Evolutionary conservation across 2,329 filamentous ascomycete genomes (phyloP).

Genomic region (Fusarium sp.): DNA sequence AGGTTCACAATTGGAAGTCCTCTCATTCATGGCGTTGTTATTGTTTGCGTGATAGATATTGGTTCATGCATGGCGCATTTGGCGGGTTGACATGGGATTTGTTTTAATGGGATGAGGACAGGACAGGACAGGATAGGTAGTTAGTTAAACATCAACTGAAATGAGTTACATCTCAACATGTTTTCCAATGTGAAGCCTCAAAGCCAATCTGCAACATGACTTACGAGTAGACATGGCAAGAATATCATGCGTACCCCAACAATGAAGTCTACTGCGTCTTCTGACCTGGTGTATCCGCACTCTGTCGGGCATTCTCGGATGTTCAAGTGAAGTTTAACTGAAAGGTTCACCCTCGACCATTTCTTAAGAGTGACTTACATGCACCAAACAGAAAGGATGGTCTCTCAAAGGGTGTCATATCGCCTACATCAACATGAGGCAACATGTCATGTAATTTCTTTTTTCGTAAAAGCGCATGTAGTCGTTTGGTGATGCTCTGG

Average conservation of each 20-base stretch:
- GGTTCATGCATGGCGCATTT: constrained; percentile 11
- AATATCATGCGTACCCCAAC: neutral
- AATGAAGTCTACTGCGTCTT: neutral
- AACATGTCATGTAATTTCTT: neutral
- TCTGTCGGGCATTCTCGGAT: neutral
- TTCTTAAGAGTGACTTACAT: neutral
- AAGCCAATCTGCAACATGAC: neutral
- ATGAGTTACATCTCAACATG: neutral
- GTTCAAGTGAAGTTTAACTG: neutral
- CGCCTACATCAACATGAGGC: neutral
- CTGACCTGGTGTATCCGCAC: too few species aligned
- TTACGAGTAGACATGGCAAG: neutral
- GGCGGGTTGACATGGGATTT: neutral
- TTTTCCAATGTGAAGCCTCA: neutral
- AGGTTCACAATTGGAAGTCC: constrained; percentile 17
- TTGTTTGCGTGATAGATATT: neutral
- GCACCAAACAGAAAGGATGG: neutral
- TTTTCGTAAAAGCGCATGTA: too few species aligned
- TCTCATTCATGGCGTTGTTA: constrained; percentile 16
- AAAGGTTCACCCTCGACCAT: neutral
- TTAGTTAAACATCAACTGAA: constrained; percentile 12
- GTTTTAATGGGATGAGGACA: neutral
- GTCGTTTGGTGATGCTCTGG: neutral
- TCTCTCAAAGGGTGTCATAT: neutral
- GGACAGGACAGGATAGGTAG: neutral